Percentiles rank a stretch among this genome's conserved stretches.
Evolutionary conservation across 768 basidiomycete species (phyloP).

Genomic region (Agaricus bisporus): DNA sequence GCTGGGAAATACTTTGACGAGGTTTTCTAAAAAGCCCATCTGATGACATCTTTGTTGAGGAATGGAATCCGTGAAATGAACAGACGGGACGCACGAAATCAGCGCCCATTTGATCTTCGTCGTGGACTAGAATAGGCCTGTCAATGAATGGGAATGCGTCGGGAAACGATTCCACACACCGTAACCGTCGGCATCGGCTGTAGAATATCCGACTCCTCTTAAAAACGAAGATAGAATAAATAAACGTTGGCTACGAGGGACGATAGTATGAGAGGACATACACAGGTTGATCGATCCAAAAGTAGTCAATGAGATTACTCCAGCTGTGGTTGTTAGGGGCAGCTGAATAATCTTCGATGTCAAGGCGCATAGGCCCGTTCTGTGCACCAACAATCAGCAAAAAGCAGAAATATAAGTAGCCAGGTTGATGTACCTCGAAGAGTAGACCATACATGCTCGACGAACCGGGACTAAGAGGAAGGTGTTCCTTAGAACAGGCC

Average conservation of each 20-base stretch:
- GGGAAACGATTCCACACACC: conserved; percentile 28
- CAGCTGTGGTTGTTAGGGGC: conserved; percentile 51
- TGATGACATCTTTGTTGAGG: conserved; percentile 17
- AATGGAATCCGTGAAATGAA: neutral
- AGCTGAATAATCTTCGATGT: conserved; percentile 37
- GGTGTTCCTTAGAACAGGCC: neutral
- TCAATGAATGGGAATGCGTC: neutral
- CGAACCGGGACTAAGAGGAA: conserved; percentile 48
- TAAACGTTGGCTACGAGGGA: neutral
- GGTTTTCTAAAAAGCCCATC: conserved; percentile 68
- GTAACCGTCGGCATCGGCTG: conserved; percentile 56
- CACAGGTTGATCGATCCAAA: conserved; percentile 77
- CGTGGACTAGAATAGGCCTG: conserved; percentile 31
- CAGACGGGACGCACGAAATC: conserved; percentile 37
- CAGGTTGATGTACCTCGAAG: conserved; percentile 45
- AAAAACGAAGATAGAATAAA: neutral
- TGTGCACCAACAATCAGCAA: conserved; percentile 17
- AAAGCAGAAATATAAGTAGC: neutral
- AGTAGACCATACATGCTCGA: conserved; percentile 63
- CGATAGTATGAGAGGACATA: conserved; percentile 17
- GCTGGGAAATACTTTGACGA: conserved; percentile 70
- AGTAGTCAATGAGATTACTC: conserved; percentile 55
- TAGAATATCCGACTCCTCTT: conserved; percentile 55
- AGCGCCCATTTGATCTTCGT: conserved; percentile 61
- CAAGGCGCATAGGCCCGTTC: conserved; percentile 67